phyloP scores from a whole-genome alignment of 345 rosid species.

The Eucalyptus sp. region DNA sequence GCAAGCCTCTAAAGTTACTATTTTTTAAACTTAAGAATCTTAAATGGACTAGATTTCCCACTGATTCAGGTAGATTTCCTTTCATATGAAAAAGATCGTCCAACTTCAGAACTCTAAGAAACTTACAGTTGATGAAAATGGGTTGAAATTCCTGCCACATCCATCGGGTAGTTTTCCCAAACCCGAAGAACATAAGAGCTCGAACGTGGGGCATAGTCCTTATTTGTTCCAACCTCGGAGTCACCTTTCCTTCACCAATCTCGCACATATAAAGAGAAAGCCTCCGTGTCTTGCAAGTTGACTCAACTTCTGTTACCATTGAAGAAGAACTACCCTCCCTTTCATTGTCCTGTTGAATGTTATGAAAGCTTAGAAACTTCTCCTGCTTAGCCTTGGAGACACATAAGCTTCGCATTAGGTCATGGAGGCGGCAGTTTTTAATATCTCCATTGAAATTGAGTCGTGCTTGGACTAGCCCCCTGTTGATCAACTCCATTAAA shows the following conservation, averaged over 20 bases:
- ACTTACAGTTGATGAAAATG: no score
- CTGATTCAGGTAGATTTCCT: not conserved
- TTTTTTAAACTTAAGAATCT: conserved; percentile 3
- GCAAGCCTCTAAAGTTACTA: not conserved
- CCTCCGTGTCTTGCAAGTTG: not conserved
- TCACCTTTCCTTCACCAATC: not conserved
- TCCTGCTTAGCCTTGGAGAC: conserved; percentile 8
- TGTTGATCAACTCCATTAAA: no score
- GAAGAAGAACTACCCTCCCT: not conserved
- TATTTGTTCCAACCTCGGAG: not conserved
- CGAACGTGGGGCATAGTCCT: no score
- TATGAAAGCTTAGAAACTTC: conserved; percentile 1
- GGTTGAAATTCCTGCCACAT: fast-evolving
- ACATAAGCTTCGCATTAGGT: fast-evolving
- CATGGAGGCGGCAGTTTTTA: fast-evolving
- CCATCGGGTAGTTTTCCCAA: fast-evolving
- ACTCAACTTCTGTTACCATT: not conserved
- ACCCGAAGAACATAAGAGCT: no score
- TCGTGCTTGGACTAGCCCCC: fast-evolving
- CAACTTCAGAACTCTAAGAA: not conserved
- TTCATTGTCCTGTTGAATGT: not conserved
- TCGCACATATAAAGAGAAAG: not conserved
- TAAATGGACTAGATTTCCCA: conserved; percentile 22
- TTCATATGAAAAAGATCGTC: not conserved
- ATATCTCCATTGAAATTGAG: fast-evolving